Evolutionary conservation across 371 early-diverging fungal species (phyloP).

Genomic region (Nosema muscidifuracis): DNA sequence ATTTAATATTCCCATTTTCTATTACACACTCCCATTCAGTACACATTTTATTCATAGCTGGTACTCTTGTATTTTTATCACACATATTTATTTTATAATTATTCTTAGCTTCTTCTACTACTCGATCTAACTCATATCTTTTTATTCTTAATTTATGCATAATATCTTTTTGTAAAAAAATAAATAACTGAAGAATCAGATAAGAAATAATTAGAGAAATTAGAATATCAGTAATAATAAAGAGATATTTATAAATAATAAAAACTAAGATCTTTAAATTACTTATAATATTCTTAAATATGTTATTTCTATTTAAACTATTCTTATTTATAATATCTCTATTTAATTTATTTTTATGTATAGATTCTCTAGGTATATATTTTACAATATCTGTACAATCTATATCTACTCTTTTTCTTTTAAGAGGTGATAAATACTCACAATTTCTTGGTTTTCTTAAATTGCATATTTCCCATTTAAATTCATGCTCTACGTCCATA

Average conservation of each 20-base stretch:
- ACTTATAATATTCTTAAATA: neutral
- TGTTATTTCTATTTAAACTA: neutral
- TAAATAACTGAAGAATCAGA: conserved; percentile 32
- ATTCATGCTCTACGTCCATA: conserved; percentile 43
- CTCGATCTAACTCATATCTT: conserved; percentile 23
- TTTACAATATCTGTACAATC: neutral
- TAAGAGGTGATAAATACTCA: conserved; percentile 15
- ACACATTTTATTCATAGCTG: conserved; percentile 71
- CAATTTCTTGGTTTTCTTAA: conserved; percentile 8
- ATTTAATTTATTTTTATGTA: no score
- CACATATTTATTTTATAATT: conserved; percentile 71
- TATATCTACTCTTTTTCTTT: conserved; percentile 21
- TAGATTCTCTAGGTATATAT: neutral
- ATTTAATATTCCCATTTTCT: conserved; percentile 63
- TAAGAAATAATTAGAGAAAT: conserved; percentile 37
- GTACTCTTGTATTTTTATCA: conserved; percentile 68
- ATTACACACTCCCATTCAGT: conserved; percentile 72
- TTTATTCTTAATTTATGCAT: conserved; percentile 29
- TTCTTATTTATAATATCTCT: neutral
- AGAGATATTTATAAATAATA: neutral
- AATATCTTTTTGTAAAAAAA: conserved; percentile 57
- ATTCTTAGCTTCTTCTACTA: conserved; percentile 67
- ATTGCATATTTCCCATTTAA: conserved; percentile 37
- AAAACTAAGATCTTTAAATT: neutral
- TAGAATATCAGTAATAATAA: conserved; percentile 47